These are phyloP conservation scores for Leptographium lundbergii DNA, from an alignment of 2,329 filamentous ascomycete genomes.

Conservation along the genomic window DNA sequence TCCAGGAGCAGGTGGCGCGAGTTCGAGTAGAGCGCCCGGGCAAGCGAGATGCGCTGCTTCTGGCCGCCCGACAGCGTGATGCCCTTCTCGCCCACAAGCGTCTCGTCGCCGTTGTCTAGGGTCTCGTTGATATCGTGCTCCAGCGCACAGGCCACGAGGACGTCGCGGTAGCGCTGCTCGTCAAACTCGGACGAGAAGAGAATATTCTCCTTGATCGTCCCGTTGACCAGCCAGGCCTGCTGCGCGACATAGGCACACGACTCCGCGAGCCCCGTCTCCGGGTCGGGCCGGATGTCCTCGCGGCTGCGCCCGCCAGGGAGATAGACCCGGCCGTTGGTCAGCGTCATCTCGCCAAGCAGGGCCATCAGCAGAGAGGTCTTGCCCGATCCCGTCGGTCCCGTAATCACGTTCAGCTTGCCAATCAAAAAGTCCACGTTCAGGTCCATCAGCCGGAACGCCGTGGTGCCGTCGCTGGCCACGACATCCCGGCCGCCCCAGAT, in stretches of 20 bases:
- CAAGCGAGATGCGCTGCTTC: conserved; percentile 92
- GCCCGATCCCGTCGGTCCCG: conserved; percentile 84
- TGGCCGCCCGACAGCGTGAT: conserved; percentile 94
- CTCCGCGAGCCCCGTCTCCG: conserved; percentile 76
- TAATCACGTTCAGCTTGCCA: conserved; percentile 82
- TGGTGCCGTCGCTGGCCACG: conserved; percentile 50
- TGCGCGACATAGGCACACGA: conserved; percentile 95
- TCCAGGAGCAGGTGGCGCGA: conserved; percentile 84
- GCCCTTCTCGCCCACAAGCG: conserved; percentile 90
- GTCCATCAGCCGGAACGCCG: conserved; percentile 72
- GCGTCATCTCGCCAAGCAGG: conserved; percentile 87
- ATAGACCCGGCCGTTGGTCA: conserved; percentile 67
- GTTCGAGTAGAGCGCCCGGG: conserved; percentile 93
- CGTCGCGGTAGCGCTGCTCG: conserved; percentile 70
- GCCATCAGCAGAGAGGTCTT: conserved; percentile 97
- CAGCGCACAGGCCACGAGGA: conserved; percentile 81
- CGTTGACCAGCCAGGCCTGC: conserved; percentile 93
- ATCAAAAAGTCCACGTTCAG: conserved; percentile 72
- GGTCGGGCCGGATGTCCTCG: conserved; percentile 70
- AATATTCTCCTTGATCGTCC: conserved; percentile 91
- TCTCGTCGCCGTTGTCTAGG: conserved; percentile 83
- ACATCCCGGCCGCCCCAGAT: conserved; percentile 69
- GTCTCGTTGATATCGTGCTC: conserved; percentile 78
- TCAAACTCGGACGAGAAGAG: conserved; percentile 75
- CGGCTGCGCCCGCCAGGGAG: conserved; percentile 77